A percentile compares a stretch with the other conserved stretches of the same genome.
Conservation (phyloP, 805 yeast genomes). For the Brettanomyces nanus region DNA sequence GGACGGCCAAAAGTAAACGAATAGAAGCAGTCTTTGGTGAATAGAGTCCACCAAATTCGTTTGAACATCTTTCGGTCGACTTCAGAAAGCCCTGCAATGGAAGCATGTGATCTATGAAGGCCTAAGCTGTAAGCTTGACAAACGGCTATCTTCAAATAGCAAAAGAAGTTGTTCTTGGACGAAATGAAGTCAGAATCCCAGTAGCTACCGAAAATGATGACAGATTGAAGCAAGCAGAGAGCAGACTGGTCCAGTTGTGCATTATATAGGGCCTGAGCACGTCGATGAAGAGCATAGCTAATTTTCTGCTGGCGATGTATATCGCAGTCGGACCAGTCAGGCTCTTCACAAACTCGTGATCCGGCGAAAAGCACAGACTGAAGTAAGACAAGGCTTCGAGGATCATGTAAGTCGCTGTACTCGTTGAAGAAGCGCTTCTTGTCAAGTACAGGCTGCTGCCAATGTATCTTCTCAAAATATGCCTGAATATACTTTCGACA, state of each 20-base stretch:
- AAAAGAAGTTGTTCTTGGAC: constrained; percentile 61
- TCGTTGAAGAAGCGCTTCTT: constrained; percentile 51
- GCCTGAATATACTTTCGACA: constrained; percentile 52
- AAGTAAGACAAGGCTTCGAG: constrained; percentile 53
- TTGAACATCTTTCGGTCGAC: constrained; percentile 40
- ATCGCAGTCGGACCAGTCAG: constrained; percentile 37
- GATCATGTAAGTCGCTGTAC: constrained; percentile 45
- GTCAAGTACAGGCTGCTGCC: constrained; percentile 61
- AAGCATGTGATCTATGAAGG: constrained; percentile 43
- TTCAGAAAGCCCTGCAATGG: constrained; percentile 6
- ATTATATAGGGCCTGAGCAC: constrained; percentile 72
- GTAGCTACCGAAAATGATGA: constrained; percentile 54
- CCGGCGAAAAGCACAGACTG: constrained; percentile 68
- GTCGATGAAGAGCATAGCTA: constrained; percentile 47
- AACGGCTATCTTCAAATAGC: constrained; percentile 46
- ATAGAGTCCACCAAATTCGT: constrained; percentile 72
- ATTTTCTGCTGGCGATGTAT: constrained; percentile 30
- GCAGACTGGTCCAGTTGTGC: constrained; percentile 62
- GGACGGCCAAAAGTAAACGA: constrained; percentile 72
- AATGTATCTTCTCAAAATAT: constrained; percentile 60
- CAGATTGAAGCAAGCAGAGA: constrained; percentile 50
- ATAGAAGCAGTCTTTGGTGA: constrained; percentile 55
- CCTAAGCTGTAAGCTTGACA: constrained; percentile 72
- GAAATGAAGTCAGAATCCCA: constrained; percentile 72
- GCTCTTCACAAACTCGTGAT: constrained; percentile 49